Base-by-base conservation (phyloP, 2,329 filamentous ascomycete genomes). In the Neocucurbitaria cava region DNA sequence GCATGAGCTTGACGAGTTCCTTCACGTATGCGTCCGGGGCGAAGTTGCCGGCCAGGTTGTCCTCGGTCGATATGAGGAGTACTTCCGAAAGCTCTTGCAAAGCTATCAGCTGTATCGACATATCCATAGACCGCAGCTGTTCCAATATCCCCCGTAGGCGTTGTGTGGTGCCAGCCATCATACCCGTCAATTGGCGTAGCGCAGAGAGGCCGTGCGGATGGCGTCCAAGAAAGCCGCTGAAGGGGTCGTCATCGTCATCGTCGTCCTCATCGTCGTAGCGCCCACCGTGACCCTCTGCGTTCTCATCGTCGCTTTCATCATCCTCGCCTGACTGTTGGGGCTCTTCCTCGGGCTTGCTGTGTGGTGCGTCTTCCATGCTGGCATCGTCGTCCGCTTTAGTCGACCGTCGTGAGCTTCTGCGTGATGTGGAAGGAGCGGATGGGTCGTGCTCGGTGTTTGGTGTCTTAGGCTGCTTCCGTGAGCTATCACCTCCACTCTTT, bases 11-110 rank as follows among this genome's bases (percentile, higher is more conserved):
- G 43, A 99, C 92, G 47, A 99, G 82, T 77, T 99, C 95, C 77
- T 96, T 97, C 51, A 99, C 92, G 71, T 95, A 98, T 8, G 91
- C 85, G 77, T 99, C 95, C 2, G 95, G 92, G 0, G 91, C 91
- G 74, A 99, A 98, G 70, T 97, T 92, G 4, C 95, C 95, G 1
- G 94, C 91, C 10, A 99, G 83, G 62, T 96, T 97, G 72, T 99
- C 95, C 77, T 99, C 95, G 64, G 95, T 98, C 10, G 94, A 96
- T 33, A 99, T 91, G 26, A 99, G 82, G 5, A 99, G 81, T 49
- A 98, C 88, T 76, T 99, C 93, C 0, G 94, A 96, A 6, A 99
- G 82, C 65, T 98, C 94, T 75, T 96, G 91, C 26, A 99, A 80
- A 24, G 94, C 95, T 69, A 97, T 92, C 63, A 96, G 82, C 78